Evolutionary conservation across 306 rosid species (phyloP).

Genomic region (Vigna radiata): DNA sequence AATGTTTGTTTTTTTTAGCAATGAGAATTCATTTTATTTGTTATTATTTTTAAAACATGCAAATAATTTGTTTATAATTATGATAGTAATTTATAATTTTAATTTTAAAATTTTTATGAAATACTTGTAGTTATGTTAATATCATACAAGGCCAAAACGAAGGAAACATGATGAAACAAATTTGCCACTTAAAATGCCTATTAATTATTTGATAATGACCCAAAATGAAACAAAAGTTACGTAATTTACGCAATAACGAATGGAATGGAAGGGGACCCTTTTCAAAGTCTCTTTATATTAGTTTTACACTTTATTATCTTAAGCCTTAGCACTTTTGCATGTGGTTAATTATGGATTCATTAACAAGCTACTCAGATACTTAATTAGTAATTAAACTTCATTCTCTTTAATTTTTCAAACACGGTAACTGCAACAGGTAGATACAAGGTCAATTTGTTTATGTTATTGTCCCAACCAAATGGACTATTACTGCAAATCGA

Average conservation of each 20-base stretch:
- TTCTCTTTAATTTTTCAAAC: not conserved
- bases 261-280: not conserved
- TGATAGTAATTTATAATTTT: no score
- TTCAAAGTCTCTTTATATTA: slow-evolving; percentile 6
- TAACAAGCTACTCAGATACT: not conserved
- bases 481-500: not conserved
- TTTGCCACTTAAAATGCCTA: no score
- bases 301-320: slow-evolving; percentile 9
- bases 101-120: no score
- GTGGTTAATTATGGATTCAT: slow-evolving; percentile 12
- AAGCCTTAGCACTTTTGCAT: slow-evolving; percentile 23
- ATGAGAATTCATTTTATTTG: no score
- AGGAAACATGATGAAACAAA: no score
- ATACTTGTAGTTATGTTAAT: not conserved
- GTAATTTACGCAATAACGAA: not conserved
- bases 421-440: not conserved
- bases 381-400: slow-evolving; percentile 23
- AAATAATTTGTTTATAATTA: no score
- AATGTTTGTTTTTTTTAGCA: no score
- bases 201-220: not conserved
- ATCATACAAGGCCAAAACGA: not conserved
- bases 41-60: no score
- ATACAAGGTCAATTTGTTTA: slow-evolving; percentile 9
- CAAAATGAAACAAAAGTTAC: no score
- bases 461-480: not conserved